Evolutionary conservation across 2,329 filamentous ascomycete species (phyloP).

Genomic region (Colletotrichum musae): DNA sequence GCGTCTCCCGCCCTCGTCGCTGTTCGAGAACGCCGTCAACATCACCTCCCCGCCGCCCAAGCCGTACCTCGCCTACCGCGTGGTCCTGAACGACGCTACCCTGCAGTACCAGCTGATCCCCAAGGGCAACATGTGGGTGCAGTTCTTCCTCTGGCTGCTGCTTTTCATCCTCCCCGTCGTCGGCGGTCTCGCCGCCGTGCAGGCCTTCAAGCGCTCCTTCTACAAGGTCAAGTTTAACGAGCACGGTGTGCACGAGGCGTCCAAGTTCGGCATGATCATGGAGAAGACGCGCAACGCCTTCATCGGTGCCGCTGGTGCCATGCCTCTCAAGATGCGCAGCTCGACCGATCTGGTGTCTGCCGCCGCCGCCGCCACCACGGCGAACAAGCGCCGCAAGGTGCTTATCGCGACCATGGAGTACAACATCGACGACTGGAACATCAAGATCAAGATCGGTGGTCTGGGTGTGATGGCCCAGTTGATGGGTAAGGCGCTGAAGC

Average conservation of each 20-base stretch:
- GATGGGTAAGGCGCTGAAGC: slow-evolving; percentile 76
- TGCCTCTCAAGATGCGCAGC: slow-evolving; percentile 43
- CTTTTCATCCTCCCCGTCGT: slow-evolving; percentile 66
- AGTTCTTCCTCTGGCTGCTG: slow-evolving; percentile 67
- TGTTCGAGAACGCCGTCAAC: slow-evolving; percentile 61
- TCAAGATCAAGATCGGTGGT: slow-evolving; percentile 81
- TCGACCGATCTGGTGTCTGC: slow-evolving; percentile 43
- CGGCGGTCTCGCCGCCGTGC: slow-evolving; percentile 64
- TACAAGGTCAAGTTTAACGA: slow-evolving; percentile 57
- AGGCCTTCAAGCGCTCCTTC: slow-evolving; percentile 70
- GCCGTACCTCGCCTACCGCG: slow-evolving; percentile 67
- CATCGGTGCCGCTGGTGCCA: slow-evolving; percentile 47
- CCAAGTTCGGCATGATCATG: slow-evolving; percentile 67
- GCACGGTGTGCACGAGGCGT: slow-evolving; percentile 51
- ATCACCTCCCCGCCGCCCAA: slow-evolving; percentile 63
- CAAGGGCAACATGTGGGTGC: slow-evolving; percentile 64
- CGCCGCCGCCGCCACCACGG: slow-evolving; percentile 42
- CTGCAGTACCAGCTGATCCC: slow-evolving; percentile 67
- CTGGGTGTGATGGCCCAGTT: slow-evolving; percentile 79
- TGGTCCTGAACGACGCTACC: slow-evolving; percentile 68
- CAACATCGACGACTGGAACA: slow-evolving; percentile 78
- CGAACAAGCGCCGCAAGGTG: slow-evolving; percentile 63
- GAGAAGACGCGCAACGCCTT: slow-evolving; percentile 46
- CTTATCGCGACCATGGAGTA: slow-evolving; percentile 83
- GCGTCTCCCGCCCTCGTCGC: slow-evolving; percentile 71